Evolutionary conservation across 352 stramenopile genomes (phyloP), one percentile per base, ranked within the genome.

Genomic region (Globisporangium radiosum): DNA sequence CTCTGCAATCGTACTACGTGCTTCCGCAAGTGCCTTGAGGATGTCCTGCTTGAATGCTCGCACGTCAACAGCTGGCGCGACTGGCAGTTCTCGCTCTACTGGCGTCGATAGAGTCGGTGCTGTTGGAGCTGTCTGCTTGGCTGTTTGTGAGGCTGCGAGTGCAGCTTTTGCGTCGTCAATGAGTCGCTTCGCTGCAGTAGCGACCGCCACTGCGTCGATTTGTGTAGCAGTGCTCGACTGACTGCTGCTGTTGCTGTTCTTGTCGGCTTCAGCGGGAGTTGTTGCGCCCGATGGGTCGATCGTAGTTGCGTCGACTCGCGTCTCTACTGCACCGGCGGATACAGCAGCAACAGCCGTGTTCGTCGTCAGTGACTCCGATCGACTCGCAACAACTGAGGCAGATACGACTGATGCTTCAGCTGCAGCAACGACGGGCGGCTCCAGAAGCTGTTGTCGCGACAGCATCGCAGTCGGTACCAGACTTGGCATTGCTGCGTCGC

Each of bases 41-140:
- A 94, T 87, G 52, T 92, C 70, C 58, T 78, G 70, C 64, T 94
- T 92, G 59, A 94, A 91, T 0, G 81, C 78, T 25, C 65, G 80
- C 40, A 92, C 81, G 56, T 94, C 73, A 14, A 94, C 58, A 2
- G 61, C 43, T 53, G 69, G 54, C 47, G 69, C 25, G 25, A 25
- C 25, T 25, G 25, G 25, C 25, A 25, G 25, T 25, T 25, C 25
- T 25, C 1, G 2, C 25, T 25, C 25, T 25, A 25, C 25, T 25
- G 25, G 25, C 25, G 25, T 25, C 25, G 25, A 25, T 25, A 25
- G 25, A 1, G 25, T 25, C 25, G 25, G 25, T 25, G 25, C 62
- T 3, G 53, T 19, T 19, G 37, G 10, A 2, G 52, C 7, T 14
- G n/a, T 13, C 36, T 10, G 4, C 13, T 9, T 45, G 33, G 48